Percentiles rank a stretch among this genome's conserved stretches.
Conservation (phyloP, 768 basidiomycete species). For the Rhizopogon sp. region DNA sequence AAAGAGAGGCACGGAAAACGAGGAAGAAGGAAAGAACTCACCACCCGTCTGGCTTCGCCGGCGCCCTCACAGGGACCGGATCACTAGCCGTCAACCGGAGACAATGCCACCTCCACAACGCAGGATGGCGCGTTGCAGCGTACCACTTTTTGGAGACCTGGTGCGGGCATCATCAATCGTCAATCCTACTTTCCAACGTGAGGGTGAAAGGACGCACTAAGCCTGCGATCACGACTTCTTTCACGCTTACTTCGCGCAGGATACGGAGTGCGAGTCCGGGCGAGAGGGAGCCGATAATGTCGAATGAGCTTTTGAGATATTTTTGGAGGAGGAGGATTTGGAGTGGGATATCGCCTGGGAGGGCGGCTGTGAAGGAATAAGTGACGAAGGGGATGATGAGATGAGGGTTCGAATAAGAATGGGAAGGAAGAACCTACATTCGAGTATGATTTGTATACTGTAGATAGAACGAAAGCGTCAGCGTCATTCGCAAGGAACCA, state of each 20-base stretch:
- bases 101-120: conserved; percentile 75
- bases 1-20: too few species aligned
- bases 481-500: background rate
- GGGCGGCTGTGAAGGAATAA: conserved; percentile 43
- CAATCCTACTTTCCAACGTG: background rate
- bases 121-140: conserved; percentile 47
- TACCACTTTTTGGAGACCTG: conserved; percentile 42
- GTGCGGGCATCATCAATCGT: background rate
- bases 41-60: conserved; percentile 69
- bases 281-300: conserved; percentile 69
- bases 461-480: background rate
- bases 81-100: conserved; percentile 68
- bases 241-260: conserved; percentile 51
- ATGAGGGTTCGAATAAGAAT: background rate
- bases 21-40: conserved; percentile 25
- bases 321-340: conserved; percentile 84
- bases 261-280: conserved; percentile 62
- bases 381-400: too few species aligned
- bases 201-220: conserved; percentile 19
- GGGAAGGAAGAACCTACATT: conserved; percentile 12
- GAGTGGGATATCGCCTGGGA: conserved; percentile 80
- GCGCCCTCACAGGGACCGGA: conserved; percentile 59
- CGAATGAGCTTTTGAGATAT: conserved; percentile 78
- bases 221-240: conserved; percentile 52
- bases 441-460: conserved; percentile 26